These are phyloP conservation scores for Grigorovia jiainica DNA, from an alignment of 805 yeast species.

Conservation along the genomic window DNA sequence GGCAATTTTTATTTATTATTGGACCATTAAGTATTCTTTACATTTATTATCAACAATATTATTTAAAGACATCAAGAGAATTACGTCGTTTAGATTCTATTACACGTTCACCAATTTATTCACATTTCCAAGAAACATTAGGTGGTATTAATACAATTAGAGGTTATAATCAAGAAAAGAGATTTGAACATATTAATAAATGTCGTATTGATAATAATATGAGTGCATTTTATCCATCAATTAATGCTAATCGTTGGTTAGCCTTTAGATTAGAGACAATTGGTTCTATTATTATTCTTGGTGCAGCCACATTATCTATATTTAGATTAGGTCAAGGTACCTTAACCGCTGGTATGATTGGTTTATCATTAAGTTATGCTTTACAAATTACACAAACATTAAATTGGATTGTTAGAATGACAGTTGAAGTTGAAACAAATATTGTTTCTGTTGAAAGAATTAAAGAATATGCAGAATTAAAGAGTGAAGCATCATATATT, in stretches of 20 bases:
- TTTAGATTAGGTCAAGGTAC: constrained; percentile 56
- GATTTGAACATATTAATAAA: constrained; percentile 58
- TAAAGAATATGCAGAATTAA: constrained; percentile 71
- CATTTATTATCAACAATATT: constrained; percentile 65
- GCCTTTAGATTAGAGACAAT: constrained; percentile 88
- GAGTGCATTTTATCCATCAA: constrained; percentile 86
- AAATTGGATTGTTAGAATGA: constrained; percentile 98
- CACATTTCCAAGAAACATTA: constrained; percentile 76
- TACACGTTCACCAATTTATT: constrained; percentile 70
- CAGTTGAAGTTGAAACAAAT: constrained; percentile 95
- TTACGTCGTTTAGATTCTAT: constrained; percentile 74
- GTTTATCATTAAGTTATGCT: constrained; percentile 88
- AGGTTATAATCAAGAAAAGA: constrained; percentile 56
- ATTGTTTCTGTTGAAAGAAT: constrained; percentile 95
- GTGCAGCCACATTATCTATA: constrained; percentile 77
- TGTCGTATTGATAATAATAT: constrained; percentile 74
- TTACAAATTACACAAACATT: constrained; percentile 86
- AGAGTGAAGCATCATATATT: constrained; percentile 75
- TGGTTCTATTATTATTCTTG: constrained; percentile 81
- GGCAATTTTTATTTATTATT: constrained; percentile 69
- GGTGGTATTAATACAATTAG: constrained; percentile 68
- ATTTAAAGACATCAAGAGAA: constrained; percentile 69
- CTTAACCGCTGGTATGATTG: constrained; percentile 84
- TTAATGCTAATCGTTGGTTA: constrained; percentile 93
- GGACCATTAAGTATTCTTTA: constrained; percentile 61